Conservation (phyloP, 2,329 filamentous ascomycete species). For the Trichoderma sp. region DNA sequence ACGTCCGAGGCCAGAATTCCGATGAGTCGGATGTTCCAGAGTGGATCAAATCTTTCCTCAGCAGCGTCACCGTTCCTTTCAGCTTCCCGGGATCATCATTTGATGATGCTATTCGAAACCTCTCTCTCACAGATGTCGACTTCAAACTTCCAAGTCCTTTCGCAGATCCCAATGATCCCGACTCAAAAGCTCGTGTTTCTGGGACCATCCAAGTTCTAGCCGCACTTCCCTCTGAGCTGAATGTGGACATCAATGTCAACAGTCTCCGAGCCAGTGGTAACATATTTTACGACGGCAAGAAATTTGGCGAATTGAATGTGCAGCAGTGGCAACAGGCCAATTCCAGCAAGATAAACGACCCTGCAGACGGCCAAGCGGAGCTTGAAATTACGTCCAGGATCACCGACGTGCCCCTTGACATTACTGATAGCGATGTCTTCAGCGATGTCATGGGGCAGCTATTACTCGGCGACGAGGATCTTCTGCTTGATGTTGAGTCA, state of each 20-base stretch:
- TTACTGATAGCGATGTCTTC: constrained; percentile 80
- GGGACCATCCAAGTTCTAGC: constrained; percentile 81
- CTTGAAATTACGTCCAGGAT: constrained; percentile 78
- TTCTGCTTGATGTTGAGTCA: constrained; percentile 77
- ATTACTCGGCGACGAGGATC: constrained; percentile 70
- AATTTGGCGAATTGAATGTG: constrained; percentile 81
- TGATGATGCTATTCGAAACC: constrained; percentile 83
- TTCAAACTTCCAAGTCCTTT: constrained; percentile 83
- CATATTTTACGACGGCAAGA: constrained; percentile 75
- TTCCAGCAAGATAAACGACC: constrained; percentile 67
- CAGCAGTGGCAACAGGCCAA: constrained; percentile 82
- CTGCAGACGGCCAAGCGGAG: constrained; percentile 60
- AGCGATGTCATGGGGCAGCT: constrained; percentile 79
- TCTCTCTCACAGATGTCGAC: constrained; percentile 81
- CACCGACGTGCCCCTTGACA: constrained; percentile 76
- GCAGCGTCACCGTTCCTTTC: constrained; percentile 80
- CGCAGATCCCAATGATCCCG: constrained; percentile 74
- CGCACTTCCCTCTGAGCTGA: constrained; percentile 80
- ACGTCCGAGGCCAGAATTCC: constrained; percentile 76
- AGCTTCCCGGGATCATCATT: constrained; percentile 82
- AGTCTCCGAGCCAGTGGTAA: constrained; percentile 76
- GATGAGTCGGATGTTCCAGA: constrained; percentile 70
- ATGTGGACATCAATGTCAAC: constrained; percentile 79
- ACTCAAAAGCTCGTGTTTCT: constrained; percentile 76
- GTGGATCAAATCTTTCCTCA: constrained; percentile 82